Evolutionary conservation across 2,329 filamentous ascomycete genomes (phyloP).

Genomic region (Fusarium sp.): DNA sequence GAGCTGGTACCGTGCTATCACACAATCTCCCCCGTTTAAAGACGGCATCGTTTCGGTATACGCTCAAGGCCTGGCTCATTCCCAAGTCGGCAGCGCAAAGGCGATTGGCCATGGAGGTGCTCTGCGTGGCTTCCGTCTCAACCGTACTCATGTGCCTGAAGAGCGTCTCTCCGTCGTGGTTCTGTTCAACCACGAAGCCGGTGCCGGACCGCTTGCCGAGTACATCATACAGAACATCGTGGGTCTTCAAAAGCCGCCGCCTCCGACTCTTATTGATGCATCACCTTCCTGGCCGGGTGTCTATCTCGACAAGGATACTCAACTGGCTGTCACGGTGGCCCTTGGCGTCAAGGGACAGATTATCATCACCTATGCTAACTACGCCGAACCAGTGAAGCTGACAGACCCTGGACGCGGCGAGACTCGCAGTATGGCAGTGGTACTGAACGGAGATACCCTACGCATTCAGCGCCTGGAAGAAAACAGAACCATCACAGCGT

Average conservation of each 20-base stretch:
- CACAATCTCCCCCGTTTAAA: constrained; percentile 17
- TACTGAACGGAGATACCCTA: constrained; percentile 7
- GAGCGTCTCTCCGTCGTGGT: constrained; percentile 27
- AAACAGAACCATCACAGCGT: constrained; percentile 17
- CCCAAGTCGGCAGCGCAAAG: constrained; percentile 12
- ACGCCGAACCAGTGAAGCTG: constrained; percentile 22
- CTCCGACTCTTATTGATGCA: constrained; percentile 11
- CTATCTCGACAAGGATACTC: constrained; percentile 27
- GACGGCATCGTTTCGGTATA: constrained; percentile 24
- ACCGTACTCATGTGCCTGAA: constrained; percentile 22
- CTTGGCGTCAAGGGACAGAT: constrained; percentile 15
- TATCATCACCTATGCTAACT: constrained; percentile 22
- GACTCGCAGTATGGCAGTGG: constrained; percentile 18
- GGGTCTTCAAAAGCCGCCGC: constrained; percentile 13
- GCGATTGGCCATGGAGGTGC: constrained; percentile 25
- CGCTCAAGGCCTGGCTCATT: constrained; percentile 16
- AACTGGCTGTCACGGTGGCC: constrained; percentile 21
- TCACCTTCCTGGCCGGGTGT: constrained; percentile 11
- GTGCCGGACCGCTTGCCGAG: constrained; percentile 17
- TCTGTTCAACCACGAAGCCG: constrained; percentile 30
- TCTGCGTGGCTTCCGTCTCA: constrained; percentile 26
- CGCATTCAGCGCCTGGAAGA: constrained; percentile 25
- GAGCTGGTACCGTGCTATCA: constrained; percentile 25
- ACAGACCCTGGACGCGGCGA: constrained; percentile 21
- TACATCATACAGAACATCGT: constrained; percentile 10